phyloP scores from a whole-genome alignment of 1,139 yeast species.

The Tardiomyces blankii region DNA sequence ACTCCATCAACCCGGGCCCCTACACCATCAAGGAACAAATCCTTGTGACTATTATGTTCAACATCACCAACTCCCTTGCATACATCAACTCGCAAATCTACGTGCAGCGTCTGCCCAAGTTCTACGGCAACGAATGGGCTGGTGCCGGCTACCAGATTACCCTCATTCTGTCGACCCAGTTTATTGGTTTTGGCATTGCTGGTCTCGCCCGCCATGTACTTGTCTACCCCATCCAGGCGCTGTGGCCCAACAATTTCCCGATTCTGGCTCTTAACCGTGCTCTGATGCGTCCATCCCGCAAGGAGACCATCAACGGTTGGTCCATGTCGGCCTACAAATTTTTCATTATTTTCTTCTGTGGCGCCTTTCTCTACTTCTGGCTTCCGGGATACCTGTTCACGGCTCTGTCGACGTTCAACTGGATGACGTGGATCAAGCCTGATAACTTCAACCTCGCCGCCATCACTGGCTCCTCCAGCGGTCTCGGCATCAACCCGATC shows the following conservation, averaged over 20 bases:
- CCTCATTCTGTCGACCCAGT: conserved; percentile 42
- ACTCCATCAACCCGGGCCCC: conserved; percentile 45
- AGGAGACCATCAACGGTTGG: conserved; percentile 43
- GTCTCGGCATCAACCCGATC: conserved; percentile 47
- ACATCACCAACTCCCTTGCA: conserved; percentile 18
- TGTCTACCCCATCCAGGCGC: conserved; percentile 43
- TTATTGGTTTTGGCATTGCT: conserved; percentile 53
- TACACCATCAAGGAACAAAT: conserved; percentile 65
- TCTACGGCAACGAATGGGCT: conserved; percentile 34
- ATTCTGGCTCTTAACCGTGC: conserved; percentile 46
- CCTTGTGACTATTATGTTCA: conserved; percentile 40
- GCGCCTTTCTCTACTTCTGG: conserved; percentile 44
- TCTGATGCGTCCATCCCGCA: conserved; percentile 33
- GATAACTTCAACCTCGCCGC: conserved; percentile 40
- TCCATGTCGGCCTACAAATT: conserved; percentile 34
- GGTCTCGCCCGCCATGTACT: conserved; percentile 47
- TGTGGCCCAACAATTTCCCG: conserved; percentile 50
- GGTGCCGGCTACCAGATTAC: conserved; percentile 41
- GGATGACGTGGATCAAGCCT: conserved; percentile 58
- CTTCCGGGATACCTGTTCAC: conserved; percentile 41
- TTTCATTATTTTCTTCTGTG: conserved; percentile 31
- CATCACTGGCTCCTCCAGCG: conserved; percentile 41
- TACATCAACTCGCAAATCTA: conserved; percentile 14
- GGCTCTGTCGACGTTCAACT: conserved; percentile 43
- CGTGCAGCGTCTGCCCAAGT: conserved; percentile 33